Evolutionary conservation across 306 rosid species (phyloP), one percentile per base, ranked within the genome.

Genomic region (Betula pendula): DNA sequence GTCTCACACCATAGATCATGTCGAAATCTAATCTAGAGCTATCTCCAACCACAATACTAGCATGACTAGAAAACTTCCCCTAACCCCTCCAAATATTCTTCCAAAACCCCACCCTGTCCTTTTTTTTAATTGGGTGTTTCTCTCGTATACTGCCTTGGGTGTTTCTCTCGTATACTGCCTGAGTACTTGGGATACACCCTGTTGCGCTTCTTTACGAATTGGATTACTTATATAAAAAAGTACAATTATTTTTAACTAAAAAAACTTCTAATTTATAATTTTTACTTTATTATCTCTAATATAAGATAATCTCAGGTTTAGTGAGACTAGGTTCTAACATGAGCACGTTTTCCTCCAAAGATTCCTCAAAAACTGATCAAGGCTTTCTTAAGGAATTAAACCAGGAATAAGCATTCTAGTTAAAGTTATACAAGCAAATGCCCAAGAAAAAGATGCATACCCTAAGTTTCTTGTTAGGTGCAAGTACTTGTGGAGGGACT

Each of bases 401-500:
- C 65, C 65, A 22, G 15, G 65, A 59, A 27, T 59, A 13, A 62
- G 43, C 33, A 44, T 17, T 31, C 44, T 16, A 1, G 68, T 31
- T 65, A 47, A 51, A 53, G 22, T 43, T 73, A 50, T n/a, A 71
- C 59, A 53, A 59, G 19, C 49, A 42, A 71, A 63, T 50, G 22
- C 55, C 14, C 50, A n/a, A 77, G 62, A 74, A 59, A 72, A 15
- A 71, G 76, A 67, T 69, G 73, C 96, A 69, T 91, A 96, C 99
- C 96, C 99, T 85, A 73, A 96, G 86, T 86, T 96, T 96, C 86
- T 96, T 96, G 88, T 84, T 91, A 50, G 97, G 94, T 74, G 99
- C 96, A 73, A 96, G 90, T 56, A 79, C 89, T 13, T 91, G 89
- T 16, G 99, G 94, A 83, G 99, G 99, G 82, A 96, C 82, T 71